Percentiles rank a stretch among this genome's conserved stretches.
These are phyloP conservation scores for Umbelopsis sp. DNA, from an alignment of 192 early-diverging fungal species.

Conservation along the genomic window DNA sequence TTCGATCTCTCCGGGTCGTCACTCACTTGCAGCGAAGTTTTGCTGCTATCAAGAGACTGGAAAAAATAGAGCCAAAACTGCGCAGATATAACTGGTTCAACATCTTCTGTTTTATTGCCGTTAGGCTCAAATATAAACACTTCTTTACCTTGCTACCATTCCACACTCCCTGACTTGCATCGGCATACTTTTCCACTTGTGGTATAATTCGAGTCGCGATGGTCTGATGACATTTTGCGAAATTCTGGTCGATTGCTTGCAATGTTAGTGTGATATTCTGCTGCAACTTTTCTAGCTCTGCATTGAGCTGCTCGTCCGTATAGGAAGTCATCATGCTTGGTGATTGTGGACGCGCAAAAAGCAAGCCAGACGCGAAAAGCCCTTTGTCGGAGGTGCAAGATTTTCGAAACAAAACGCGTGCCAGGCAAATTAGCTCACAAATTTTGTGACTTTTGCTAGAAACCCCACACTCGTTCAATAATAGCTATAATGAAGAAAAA, in stretches of 20 bases:
- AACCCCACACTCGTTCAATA: background rate
- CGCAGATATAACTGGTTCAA: background rate
- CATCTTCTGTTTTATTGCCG: background rate
- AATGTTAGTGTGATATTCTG: conserved; percentile 59
- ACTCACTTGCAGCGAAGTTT: conserved; percentile 1
- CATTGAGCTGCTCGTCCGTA: conserved; percentile 34
- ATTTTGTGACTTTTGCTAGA: background rate
- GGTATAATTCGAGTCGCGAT: conserved; percentile 53
- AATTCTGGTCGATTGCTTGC: conserved; percentile 60
- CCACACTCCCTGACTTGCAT: conserved; percentile 47
- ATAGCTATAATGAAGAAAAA: background rate
- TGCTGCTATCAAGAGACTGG: conserved; percentile 24
- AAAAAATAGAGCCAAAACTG: conserved; percentile 39
- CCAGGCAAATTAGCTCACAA: background rate
- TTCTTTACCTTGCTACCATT: conserved; percentile 43
- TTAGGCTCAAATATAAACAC: background rate
- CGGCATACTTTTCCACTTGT: conserved; percentile 49
- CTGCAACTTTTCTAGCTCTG: conserved; percentile 55
- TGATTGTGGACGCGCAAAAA: conserved; percentile 11
- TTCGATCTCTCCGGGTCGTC: background rate
- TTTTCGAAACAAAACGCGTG: background rate
- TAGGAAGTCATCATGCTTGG: conserved; percentile 12
- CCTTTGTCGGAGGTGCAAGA: background rate
- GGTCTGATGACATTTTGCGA: conserved; percentile 54
- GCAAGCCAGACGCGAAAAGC: conserved; percentile 9